Conservation (phyloP, 345 rosid species). For the Kernera saxatilis region DNA sequence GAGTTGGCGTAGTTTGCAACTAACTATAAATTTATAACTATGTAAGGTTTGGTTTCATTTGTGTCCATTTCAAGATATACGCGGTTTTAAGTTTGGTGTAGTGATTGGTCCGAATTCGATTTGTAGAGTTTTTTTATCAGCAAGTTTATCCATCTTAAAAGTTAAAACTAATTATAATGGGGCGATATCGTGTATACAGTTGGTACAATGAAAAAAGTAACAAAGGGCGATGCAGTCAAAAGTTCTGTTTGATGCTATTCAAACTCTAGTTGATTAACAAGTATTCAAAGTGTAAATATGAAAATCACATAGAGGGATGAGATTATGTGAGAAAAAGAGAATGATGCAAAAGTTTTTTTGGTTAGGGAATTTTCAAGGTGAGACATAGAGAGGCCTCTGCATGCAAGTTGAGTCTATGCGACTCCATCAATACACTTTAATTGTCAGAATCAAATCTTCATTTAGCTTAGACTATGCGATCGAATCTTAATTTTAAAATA, state of each 20-base stretch:
- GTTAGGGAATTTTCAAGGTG: not conserved
- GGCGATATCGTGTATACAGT: not conserved
- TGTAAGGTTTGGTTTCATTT: not conserved
- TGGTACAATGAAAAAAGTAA: not conserved
- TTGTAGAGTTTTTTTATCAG: not conserved
- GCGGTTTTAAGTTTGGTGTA: too few relatives aligned
- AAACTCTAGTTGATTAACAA: conserved; percentile 2
- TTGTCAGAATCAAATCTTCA: conserved; percentile 18
- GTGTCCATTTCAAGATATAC: too few relatives aligned
- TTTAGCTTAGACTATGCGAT: conserved; percentile 1
- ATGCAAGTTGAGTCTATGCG: conserved; percentile 15
- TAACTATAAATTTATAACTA: too few relatives aligned
- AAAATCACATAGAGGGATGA: not conserved
- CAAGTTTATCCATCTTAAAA: not conserved
- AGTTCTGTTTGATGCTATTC: not conserved
- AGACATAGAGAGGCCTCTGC: not conserved
- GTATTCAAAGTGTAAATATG: not conserved
- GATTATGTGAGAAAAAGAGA: not conserved
- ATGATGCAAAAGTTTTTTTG: not conserved
- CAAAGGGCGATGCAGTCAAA: not conserved
- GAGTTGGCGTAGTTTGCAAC: not conserved
- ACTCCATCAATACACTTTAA: conserved; percentile 1
- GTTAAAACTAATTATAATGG: not conserved
- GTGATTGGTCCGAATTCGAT: not conserved
- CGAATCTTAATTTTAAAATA: not conserved